Evolutionary conservation across 257 asterid species (phyloP).

Genomic region (Primulina eburnea): DNA sequence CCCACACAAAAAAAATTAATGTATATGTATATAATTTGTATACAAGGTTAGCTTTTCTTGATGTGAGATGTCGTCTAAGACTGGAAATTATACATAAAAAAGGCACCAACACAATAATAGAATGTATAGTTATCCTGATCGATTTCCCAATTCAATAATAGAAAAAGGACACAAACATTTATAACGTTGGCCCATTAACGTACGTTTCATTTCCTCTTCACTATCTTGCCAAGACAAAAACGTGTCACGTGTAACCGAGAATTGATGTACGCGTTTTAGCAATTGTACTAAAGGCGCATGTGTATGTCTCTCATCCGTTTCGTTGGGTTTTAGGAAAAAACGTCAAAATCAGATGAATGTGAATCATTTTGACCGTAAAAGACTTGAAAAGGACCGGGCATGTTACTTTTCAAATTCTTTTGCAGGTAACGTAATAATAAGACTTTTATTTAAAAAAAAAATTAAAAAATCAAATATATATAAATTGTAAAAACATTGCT

Average conservation of each 20-base stretch:
- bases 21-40: too few species aligned
- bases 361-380: too few species aligned
- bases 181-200: background rate
- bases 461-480: background rate
- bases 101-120: background rate
- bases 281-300: background rate
- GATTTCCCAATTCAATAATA: background rate
- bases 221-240: background rate
- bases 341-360: background rate
- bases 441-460: background rate
- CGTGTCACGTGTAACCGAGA: background rate
- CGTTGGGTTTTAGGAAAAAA: background rate
- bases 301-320: background rate
- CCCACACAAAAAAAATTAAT: too few species aligned
- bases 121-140: background rate
- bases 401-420: too few species aligned
- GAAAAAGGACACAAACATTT: background rate
- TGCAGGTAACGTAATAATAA: too few species aligned
- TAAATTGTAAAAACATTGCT: slow-evolving; percentile 24
- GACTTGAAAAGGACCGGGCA: background rate
- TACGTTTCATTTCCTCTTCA: background rate
- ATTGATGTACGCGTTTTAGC: background rate
- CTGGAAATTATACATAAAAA: background rate
- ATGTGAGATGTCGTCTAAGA: too few species aligned
- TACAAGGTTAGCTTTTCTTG: too few species aligned